Percentiles rank a stretch among this genome's conserved stretches.
Evolutionary conservation across 495 filamentous ascomycete species (phyloP).

Genomic region (Umbilicaria muhlenbergii): DNA sequence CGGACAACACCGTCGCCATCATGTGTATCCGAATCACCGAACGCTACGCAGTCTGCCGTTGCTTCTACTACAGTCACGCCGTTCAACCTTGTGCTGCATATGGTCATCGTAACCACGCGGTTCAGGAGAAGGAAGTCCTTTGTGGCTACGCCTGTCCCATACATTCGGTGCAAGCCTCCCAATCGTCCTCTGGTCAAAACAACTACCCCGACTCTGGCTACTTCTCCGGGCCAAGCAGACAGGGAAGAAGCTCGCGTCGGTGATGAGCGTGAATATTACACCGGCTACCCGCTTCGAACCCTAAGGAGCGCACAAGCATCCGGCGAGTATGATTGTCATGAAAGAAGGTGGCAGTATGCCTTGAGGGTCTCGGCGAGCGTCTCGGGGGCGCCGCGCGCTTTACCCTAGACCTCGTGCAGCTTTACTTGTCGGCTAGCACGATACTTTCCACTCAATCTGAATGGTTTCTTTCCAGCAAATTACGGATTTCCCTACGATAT

Average conservation of each 20-base stretch:
- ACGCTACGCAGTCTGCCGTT: slow-evolving; percentile 64
- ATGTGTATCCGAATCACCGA: slow-evolving; percentile 67
- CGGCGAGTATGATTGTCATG: slow-evolving; percentile 4
- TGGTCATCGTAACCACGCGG: slow-evolving; percentile 51
- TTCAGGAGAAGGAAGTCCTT: slow-evolving; percentile 59
- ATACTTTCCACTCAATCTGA: too few species aligned
- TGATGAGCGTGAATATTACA: slow-evolving; percentile 3
- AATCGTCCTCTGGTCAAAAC: slow-evolving; percentile 13
- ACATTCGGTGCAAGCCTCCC: slow-evolving; percentile 33
- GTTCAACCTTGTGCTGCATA: slow-evolving; percentile 59
- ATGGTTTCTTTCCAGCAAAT: too few species aligned
- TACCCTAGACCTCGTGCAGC: slow-evolving; percentile 1
- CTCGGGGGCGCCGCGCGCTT: slow-evolving; percentile 7
- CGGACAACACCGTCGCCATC: slow-evolving; percentile 8
- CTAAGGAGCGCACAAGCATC: slow-evolving; percentile 11
- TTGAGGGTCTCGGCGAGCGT: slow-evolving; percentile 10
- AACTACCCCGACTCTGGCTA: slow-evolving; percentile 38
- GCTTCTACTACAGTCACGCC: slow-evolving; percentile 65
- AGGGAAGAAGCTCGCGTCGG: slow-evolving; percentile 12
- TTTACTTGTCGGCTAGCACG: too few species aligned
- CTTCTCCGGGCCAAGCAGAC: slow-evolving; percentile 21
- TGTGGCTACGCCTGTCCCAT: slow-evolving; percentile 63
- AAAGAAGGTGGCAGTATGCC: slow-evolving; percentile 12
- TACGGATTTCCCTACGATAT: too few species aligned
- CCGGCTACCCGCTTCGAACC: slow-evolving; percentile 11